Base-by-base conservation (phyloP, 768 basidiomycete genomes). In the Leccinum fibrillosum region DNA sequence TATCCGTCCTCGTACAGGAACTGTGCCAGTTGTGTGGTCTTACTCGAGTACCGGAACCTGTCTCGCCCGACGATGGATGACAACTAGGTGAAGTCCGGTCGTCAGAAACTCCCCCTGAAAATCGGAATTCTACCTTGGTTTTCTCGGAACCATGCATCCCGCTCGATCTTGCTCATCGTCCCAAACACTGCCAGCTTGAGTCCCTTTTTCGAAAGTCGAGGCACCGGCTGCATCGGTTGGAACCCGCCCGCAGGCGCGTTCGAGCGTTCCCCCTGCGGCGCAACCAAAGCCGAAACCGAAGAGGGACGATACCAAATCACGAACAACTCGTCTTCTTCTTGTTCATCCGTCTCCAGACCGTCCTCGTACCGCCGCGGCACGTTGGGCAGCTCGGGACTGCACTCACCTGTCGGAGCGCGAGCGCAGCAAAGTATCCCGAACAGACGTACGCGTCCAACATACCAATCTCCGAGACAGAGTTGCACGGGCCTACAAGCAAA, bases 261-360 rank as follows among this genome's bases (percentile, higher is more conserved):
- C 53, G 52, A 5, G n/a, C 54, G 67, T 52, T 39, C 50, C 4
- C 49, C 54, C 21, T 35, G 19, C 1, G 60, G 26, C 50, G 15
- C 59, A 4, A 45, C 49, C 34, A 56, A 13, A 10, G 58, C 26
- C 12, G 60, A 44, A 5, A 25, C 49, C 30, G 57, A 65, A 28
- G 78, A 76, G 23, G 78, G 75, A 55, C 80, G 81, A 72, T 85
- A 89, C 82, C 82, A 89, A 13, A 98, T 72, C 69, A 92, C 85
- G 62, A 98, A 94, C 15, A 94, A 75, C 62, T 85, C 89, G 69
- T 98, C 95, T 69, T 95, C 92, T 52, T 91, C 89, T 9, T 82
- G 80, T 64, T 98, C 95, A 61, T 92, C 83, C 11, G 86, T 85
- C 73, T 96, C 91, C 10, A 98, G 77, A 1, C 95, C 95, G 67